These are phyloP conservation scores for Pythium volutum DNA, from an alignment of 352 stramenopile species.

Conservation along the genomic window DNA sequence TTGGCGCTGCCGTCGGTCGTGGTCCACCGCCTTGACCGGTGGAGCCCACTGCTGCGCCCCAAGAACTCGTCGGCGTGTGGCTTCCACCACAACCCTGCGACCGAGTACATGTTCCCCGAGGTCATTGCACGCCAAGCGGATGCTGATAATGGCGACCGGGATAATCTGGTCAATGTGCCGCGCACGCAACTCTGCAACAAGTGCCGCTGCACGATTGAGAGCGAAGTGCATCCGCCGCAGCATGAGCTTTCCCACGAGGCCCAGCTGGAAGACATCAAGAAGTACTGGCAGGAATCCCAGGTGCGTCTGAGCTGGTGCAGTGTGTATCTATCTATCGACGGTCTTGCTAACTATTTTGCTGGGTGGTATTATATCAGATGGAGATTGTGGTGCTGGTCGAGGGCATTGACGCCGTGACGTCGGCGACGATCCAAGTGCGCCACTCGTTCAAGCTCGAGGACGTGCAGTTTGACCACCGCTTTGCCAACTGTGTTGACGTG, in stretches of 20 bases:
- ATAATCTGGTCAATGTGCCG: constrained; percentile 33
- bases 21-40: constrained; percentile 91
- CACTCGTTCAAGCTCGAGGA: constrained; percentile 94
- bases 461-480: constrained; percentile 91
- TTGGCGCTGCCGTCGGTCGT: constrained; percentile 90
- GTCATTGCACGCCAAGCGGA: constrained; percentile 54
- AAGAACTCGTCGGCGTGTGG: constrained; percentile 41
- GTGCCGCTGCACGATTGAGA: constrained; percentile 36
- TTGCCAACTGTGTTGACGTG: constrained; percentile 90
- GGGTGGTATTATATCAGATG: constrained; percentile 39
- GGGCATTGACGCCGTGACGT: constrained; percentile 94
- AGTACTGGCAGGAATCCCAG: constrained; percentile 75
- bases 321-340: neutral
- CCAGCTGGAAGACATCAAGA: constrained; percentile 54
- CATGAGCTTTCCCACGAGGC: constrained; percentile 26
- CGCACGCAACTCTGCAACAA: constrained; percentile 32
- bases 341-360: neutral
- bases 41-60: constrained; percentile 87
- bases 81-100: constrained; percentile 62
- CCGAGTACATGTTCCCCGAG: constrained; percentile 68
- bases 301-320: constrained; percentile 27
- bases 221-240: constrained; percentile 14
- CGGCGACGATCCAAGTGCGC: constrained; percentile 92
- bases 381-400: constrained; percentile 97
- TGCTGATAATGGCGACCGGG: constrained; percentile 59